Evolutionary conservation across 768 basidiomycete species (phyloP).

Genomic region (Lactifluus rugatus): DNA sequence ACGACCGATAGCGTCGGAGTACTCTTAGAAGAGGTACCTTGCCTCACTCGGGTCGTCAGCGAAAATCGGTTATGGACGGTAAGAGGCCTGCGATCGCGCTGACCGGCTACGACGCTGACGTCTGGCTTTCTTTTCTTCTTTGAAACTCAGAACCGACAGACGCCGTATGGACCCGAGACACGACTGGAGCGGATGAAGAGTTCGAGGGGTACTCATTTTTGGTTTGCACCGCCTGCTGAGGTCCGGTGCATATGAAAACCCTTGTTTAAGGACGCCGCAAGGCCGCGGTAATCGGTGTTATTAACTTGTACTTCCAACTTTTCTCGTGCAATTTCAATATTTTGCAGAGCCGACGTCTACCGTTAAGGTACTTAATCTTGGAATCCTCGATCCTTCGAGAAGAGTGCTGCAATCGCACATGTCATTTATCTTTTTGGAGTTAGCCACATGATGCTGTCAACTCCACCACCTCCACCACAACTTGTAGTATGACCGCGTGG

Average conservation of each 20-base stretch:
- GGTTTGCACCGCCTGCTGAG: constrained; percentile 17
- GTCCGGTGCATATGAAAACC: constrained; percentile 6
- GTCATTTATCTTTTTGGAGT: constrained; percentile 19
- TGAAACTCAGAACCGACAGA: constrained; percentile 15
- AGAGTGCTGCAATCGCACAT: constrained; percentile 6
- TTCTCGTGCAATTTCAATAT: constrained; percentile 12
- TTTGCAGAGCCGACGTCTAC: constrained; percentile 13
- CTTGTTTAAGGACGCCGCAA: constrained; percentile 13
- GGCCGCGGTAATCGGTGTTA: constrained; percentile 15
- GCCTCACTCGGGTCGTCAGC: constrained; percentile 15
- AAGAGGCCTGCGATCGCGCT: neutral
- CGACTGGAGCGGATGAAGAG: constrained; percentile 15
- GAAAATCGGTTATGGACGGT: constrained; percentile 20
- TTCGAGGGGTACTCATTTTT: constrained; percentile 10
- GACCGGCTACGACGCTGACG: constrained; percentile 4
- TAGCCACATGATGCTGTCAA: constrained; percentile 18
- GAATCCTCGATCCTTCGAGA: constrained; percentile 16
- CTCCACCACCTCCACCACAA: constrained; percentile 12
- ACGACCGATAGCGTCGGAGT: constrained; percentile 16
- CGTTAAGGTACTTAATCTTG: constrained; percentile 15
- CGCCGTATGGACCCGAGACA: constrained; percentile 8
- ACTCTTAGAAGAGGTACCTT: constrained; percentile 15
- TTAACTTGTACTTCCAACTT: neutral
- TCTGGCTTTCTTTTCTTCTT: constrained; percentile 6
- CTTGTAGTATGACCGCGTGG: neutral